phyloP scores from a whole-genome alignment of 805 yeast species.

The Monosporozyma unispora region DNA sequence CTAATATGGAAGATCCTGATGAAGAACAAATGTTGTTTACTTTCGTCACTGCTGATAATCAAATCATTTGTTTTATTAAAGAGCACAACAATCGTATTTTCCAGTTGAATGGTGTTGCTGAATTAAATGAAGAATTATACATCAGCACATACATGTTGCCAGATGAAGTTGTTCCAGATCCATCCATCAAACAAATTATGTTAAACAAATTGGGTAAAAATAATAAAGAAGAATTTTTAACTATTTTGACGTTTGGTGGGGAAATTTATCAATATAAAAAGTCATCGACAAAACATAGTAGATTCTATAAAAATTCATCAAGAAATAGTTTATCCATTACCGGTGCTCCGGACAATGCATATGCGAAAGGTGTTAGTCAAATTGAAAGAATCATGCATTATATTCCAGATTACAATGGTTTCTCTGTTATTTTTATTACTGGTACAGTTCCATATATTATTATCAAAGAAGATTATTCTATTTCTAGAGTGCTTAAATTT shows the following conservation, averaged over 20 bases:
- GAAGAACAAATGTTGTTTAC: constrained; percentile 40
- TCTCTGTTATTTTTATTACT: constrained; percentile 55
- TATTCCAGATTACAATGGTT: constrained; percentile 48
- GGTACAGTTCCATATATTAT: constrained; percentile 67
- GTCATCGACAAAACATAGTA: constrained; percentile 21
- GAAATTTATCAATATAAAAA: constrained; percentile 62
- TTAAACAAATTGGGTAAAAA: constrained; percentile 57
- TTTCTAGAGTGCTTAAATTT: constrained; percentile 58
- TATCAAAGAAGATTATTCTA: constrained; percentile 52
- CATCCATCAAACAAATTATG: constrained; percentile 61
- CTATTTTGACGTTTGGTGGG: constrained; percentile 73
- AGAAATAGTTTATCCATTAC: constrained; percentile 40
- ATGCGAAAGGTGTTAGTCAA: constrained; percentile 49
- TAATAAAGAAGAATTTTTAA: constrained; percentile 50
- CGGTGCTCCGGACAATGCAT: constrained; percentile 77
- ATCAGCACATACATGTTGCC: constrained; percentile 29
- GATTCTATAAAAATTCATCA: constrained; percentile 15
- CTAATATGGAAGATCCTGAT: constrained; percentile 15
- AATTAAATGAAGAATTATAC: constrained; percentile 33
- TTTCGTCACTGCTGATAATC: constrained; percentile 68
- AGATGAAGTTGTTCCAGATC: constrained; percentile 50
- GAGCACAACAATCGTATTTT: constrained; percentile 36
- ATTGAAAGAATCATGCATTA: constrained; percentile 61
- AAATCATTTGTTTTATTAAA: constrained; percentile 54
- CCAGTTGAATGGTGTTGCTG: constrained; percentile 32